phyloP scores from a whole-genome alignment of 108 stramenopile species.

The Skeletonema menzelii region DNA sequence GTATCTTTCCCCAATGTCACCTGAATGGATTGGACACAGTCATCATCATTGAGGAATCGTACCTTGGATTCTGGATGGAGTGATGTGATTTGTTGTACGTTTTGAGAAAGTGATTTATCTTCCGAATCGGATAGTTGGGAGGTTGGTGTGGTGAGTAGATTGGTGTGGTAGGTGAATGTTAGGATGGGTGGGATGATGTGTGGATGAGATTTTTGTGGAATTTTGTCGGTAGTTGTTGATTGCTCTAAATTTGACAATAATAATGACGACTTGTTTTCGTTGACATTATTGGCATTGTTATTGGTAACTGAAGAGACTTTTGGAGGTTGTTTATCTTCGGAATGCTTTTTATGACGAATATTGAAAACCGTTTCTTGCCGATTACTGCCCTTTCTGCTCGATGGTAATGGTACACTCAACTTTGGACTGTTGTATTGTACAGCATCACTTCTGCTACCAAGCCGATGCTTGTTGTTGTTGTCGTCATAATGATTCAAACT shows the following conservation, averaged over 20 bases:
- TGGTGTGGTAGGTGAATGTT: conserved; percentile 71
- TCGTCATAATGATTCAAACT: background rate
- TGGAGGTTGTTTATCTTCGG: background rate
- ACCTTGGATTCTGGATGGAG: conserved; percentile 49
- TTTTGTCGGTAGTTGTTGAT: background rate
- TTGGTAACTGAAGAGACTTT: background rate
- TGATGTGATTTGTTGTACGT: conserved; percentile 52
- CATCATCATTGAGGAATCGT: conserved; percentile 66
- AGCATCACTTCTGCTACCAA: background rate
- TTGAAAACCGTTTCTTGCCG: background rate
- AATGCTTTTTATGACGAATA: background rate
- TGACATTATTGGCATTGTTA: background rate
- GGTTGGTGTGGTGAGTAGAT: conserved; percentile 47
- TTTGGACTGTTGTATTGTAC: background rate
- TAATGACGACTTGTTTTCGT: background rate
- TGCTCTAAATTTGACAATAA: background rate
- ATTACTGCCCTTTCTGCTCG: background rate
- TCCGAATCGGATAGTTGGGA: conserved; percentile 52
- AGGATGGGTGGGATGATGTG: conserved; percentile 64
- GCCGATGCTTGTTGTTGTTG: background rate
- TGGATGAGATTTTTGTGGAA: background rate
- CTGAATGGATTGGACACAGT: conserved; percentile 50
- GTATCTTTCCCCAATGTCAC: conserved; percentile 23
- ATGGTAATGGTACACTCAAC: background rate
- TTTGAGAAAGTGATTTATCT: conserved; percentile 47